Conservation (phyloP, 1,284 basidiomycete species). For the Xerocomus cyaneibrunnescens region DNA sequence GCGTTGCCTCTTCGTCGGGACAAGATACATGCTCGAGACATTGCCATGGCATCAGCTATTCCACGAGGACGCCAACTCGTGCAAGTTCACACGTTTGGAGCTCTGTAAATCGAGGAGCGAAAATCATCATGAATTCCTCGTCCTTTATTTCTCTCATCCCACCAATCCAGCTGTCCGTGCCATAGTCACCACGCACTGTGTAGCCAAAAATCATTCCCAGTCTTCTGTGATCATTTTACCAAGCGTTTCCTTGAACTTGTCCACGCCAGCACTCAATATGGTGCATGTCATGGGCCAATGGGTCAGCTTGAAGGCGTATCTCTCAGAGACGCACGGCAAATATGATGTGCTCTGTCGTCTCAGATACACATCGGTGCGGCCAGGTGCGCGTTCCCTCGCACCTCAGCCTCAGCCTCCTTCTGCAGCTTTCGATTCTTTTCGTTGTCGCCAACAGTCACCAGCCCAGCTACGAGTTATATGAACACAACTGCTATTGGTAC, state of each 20-base stretch:
- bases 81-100: neutral
- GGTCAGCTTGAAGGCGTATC: neutral
- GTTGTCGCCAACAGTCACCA: neutral
- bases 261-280: neutral
- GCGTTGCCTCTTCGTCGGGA: too few relatives aligned
- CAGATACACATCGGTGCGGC: neutral
- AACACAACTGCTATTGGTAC: neutral
- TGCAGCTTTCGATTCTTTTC: neutral
- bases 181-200: neutral
- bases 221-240: neutral
- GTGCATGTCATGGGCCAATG: neutral
- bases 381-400: too few relatives aligned
- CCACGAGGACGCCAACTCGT: neutral
- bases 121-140: neutral
- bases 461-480: neutral
- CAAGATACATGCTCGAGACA: too few relatives aligned
- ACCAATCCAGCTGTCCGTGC: neutral
- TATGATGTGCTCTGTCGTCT: neutral
- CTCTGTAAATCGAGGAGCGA: neutral
- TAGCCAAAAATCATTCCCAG: neutral
- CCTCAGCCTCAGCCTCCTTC: neutral
- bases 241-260: neutral
- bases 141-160: neutral
- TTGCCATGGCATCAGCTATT: neutral
- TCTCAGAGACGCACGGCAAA: neutral